Evolutionary conservation across 768 basidiomycete species (phyloP).

Genomic region (Antrodiella citrinella): DNA sequence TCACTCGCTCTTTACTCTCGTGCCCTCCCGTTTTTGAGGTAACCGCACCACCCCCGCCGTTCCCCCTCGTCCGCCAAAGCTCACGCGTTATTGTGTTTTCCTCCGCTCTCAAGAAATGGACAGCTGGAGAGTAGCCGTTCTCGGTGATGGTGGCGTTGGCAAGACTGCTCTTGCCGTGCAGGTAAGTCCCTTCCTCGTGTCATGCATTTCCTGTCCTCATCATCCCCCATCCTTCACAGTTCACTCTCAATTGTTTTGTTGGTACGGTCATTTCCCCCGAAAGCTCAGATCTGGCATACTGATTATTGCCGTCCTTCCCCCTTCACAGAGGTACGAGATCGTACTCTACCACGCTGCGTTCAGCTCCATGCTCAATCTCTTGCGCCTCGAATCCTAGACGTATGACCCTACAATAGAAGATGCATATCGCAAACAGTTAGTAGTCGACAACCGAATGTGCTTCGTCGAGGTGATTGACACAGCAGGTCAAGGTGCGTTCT

Average conservation of each 20-base stretch:
- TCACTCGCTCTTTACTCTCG: slow-evolving; percentile 23
- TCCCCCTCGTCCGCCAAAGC: slow-evolving; percentile 6
- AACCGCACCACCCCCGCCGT: slow-evolving; percentile 3
- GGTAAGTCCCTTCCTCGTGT: slow-evolving; percentile 39
- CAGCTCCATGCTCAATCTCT: slow-evolving; percentile 9
- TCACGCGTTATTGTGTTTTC: slow-evolving; percentile 5
- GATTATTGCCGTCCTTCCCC: too few species aligned
- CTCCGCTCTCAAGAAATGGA: slow-evolving; percentile 53
- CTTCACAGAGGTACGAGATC: slow-evolving; percentile 61
- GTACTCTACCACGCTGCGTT: slow-evolving; percentile 4
- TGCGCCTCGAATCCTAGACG: slow-evolving; percentile 42
- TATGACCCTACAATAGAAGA: slow-evolving; percentile 99
- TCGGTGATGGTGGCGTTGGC: slow-evolving; percentile 95
- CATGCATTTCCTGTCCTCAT: not conserved
- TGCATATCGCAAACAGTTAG: slow-evolving; percentile 90
- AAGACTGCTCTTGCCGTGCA: slow-evolving; percentile 96
- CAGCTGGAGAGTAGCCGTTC: slow-evolving; percentile 91
- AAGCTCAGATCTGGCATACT: too few species aligned
- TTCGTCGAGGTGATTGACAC: slow-evolving; percentile 97
- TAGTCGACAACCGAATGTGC: slow-evolving; percentile 93
- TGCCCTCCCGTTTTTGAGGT: slow-evolving; percentile 17
- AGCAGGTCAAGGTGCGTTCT: slow-evolving; percentile 81
- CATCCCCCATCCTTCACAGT: slow-evolving; percentile 37
- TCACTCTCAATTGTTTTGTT: slow-evolving; percentile 93
- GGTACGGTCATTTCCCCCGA: too few species aligned